Evolutionary conservation across 1,284 basidiomycete genomes (phyloP), one percentile per base, ranked within the genome.

Genomic region (Leccinum subrobustum): DNA sequence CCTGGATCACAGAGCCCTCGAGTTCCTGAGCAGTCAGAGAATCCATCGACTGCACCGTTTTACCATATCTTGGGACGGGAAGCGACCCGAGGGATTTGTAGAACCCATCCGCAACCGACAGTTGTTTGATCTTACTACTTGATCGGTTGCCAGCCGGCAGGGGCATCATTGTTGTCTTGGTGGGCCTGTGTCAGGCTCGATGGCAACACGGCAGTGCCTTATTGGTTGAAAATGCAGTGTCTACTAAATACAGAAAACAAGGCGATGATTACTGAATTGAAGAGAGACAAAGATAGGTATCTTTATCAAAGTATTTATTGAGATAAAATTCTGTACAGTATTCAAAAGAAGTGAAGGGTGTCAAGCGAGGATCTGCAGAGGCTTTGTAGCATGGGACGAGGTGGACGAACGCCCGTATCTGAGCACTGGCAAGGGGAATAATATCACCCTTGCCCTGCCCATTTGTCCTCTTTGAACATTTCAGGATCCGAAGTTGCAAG

Each of bases 281-380:
- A 52, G 51, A 4, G 18, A 52, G 51, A 52, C 29, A 52, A 52
- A 20, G 51, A 33, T 52, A 52, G n/a, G 51, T 52, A 12, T 52
- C 51, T 23, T 52, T 52, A 33, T 52, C 51, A 6, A 52, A 52
- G 18, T 52, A 52, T 52, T 52, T 52, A 25, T 54, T 54, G 52
- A 54, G 52, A 37, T 54, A 37, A 20, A 52, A 52, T 4, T 33
- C 29, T 14, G 51, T 52, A 31, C 11, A 52, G 6, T 52, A 33
- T 18, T 52, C 51, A 33, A 33, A 52, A 7, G 51, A 52, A 20
- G 20, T 52, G 51, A 52, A 52, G 6, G 27, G 20, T 20, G 51
- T 31, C 11, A 52, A 52, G 16, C 11, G 51, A 31, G 29, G 11
- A 33, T 33, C 51, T 33, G 51, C 51, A 23, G 52, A 52, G 25